Evolutionary conservation across 352 stramenopile genomes (phyloP).

Genomic region (Phytophthora hybrid): DNA sequence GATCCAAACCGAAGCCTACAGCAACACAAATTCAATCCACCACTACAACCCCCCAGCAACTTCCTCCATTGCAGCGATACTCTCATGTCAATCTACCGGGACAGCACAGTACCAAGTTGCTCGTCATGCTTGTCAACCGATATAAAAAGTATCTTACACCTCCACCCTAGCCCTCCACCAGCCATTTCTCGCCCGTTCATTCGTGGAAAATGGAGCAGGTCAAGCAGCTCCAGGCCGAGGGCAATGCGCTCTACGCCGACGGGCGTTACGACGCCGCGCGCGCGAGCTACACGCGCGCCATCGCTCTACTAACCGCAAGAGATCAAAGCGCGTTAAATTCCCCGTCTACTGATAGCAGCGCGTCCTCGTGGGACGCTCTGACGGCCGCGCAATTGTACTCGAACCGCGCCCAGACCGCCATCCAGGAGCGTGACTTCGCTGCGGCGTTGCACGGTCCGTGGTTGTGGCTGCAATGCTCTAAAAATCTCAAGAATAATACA

Average conservation of each 20-base stretch:
- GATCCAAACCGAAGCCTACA: neutral
- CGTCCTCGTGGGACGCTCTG: constrained; percentile 26
- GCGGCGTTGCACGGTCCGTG: constrained; percentile 59
- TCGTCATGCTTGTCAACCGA: constrained; percentile 2
- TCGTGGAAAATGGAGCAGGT: constrained; percentile 33
- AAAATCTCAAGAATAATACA: neutral
- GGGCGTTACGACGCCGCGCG: constrained; percentile 70
- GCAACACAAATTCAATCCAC: neutral
- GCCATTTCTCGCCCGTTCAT: constrained; percentile 8
- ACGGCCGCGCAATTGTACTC: constrained; percentile 58
- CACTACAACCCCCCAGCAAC: neutral
- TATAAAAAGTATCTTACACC: constrained; percentile 20
- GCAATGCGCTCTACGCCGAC: constrained; percentile 62
- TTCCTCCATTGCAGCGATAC: neutral
- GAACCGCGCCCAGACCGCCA: constrained; percentile 73
- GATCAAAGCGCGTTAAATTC: constrained; percentile 13
- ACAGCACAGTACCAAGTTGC: neutral
- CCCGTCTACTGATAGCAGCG: neutral
- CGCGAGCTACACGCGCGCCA: constrained; percentile 54
- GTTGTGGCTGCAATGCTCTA: neutral
- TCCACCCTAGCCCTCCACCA: constrained; percentile 8
- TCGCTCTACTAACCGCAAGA: constrained; percentile 36
- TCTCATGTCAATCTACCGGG: neutral
- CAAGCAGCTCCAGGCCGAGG: constrained; percentile 52
- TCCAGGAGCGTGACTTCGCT: constrained; percentile 81